Evolutionary conservation across 2,329 filamentous ascomycete species (phyloP).

Genomic region (Colletotrichum endophyticum): DNA sequence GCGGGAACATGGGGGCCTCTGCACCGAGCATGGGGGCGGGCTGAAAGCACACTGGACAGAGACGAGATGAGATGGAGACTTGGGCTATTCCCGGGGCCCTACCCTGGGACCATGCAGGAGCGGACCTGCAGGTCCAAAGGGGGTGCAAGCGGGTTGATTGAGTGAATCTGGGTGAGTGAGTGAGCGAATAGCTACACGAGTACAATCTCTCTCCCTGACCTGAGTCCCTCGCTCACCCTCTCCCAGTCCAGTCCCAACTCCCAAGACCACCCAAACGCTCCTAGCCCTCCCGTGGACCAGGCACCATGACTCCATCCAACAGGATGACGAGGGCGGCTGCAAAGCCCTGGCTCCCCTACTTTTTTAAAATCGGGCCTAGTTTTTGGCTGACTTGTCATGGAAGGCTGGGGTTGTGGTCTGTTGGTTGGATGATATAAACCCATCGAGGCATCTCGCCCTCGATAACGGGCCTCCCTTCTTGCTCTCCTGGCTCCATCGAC

Average conservation of each 20-base stretch:
- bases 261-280: not conserved
- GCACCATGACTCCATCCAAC: not conserved
- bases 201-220: not conserved
- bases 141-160: constrained; percentile 7
- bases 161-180: not conserved
- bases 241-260: not conserved
- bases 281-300: not conserved
- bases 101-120: constrained; percentile 10
- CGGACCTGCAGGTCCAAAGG: constrained; percentile 16
- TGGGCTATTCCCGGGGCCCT: not conserved
- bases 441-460: constrained; percentile 5
- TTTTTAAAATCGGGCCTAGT: not conserved
- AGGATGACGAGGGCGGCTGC: not conserved
- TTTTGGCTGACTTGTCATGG: not conserved
- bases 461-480: constrained; percentile 2
- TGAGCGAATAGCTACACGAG: not conserved
- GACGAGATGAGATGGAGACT: constrained; percentile 16
- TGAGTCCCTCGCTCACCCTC: not conserved
- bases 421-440: constrained; percentile 23
- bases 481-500: not conserved
- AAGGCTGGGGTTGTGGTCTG: not conserved
- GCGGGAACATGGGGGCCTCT: constrained; percentile 7
- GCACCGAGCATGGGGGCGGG: not conserved
- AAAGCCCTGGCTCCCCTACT: not conserved
- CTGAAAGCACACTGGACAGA: not conserved